phyloP scores from a whole-genome alignment of 192 early-diverging fungal genomes.

The Entomortierella lignicola region DNA sequence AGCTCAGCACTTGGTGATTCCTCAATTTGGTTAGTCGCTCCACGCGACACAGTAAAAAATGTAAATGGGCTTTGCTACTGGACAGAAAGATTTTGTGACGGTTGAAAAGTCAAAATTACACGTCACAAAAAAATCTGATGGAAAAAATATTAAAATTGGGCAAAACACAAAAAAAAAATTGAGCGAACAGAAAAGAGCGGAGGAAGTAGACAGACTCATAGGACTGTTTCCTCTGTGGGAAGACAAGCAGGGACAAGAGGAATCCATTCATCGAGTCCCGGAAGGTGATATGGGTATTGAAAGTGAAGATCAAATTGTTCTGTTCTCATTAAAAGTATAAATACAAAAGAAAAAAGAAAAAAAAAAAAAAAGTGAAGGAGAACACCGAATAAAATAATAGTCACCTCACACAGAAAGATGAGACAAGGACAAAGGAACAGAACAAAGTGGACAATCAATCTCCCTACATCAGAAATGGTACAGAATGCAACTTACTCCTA shows the following conservation, averaged over 20 bases:
- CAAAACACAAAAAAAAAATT: conserved; percentile 6
- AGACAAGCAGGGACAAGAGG: not conserved
- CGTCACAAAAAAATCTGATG: conserved; percentile 25
- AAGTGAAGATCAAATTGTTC: not conserved
- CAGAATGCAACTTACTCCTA: conserved; percentile 57
- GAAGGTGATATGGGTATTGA: not conserved
- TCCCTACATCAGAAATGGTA: not conserved
- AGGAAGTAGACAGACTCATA: not conserved
- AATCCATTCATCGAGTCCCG: too few species aligned
- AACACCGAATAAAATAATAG: not conserved
- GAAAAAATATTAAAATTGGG: conserved; percentile 18
- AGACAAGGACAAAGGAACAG: not conserved
- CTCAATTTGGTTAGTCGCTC: not conserved
- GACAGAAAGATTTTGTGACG: conserved; percentile 6
- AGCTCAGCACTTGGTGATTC: not conserved
- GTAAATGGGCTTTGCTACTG: conserved; percentile 26
- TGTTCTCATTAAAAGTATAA: conserved; percentile 6
- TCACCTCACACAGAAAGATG: not conserved
- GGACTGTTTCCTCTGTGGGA: conserved; percentile 16
- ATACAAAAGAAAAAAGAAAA: conserved; percentile 7
- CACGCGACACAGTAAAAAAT: not conserved
- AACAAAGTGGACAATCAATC: conserved; percentile 16
- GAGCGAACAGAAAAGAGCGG: not conserved
- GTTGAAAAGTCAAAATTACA: conserved; percentile 6
- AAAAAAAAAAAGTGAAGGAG: not conserved